Percentiles rank a stretch among this genome's conserved stretches.
Conservation (phyloP, 805 yeast genomes). For the Dipodascopsis uninucleata region DNA sequence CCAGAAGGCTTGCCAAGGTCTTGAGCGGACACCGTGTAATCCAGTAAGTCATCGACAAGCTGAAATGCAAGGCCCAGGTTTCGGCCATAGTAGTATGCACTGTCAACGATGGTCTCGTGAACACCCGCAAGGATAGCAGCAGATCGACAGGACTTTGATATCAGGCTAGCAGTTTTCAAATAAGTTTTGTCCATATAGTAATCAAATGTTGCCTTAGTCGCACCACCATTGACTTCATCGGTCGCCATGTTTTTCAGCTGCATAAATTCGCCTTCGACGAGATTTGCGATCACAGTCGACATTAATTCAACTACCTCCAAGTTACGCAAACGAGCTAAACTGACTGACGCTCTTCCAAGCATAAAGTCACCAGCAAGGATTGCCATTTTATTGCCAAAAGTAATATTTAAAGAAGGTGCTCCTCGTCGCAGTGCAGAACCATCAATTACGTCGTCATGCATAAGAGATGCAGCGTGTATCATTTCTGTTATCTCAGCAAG, state of each 20-base stretch:
- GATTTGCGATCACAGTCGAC: slow-evolving; percentile 92
- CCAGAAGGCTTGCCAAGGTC: slow-evolving; percentile 93
- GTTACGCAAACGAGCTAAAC: slow-evolving; percentile 85
- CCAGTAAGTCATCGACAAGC: slow-evolving; percentile 92
- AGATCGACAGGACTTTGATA: slow-evolving; percentile 90
- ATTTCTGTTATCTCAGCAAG: slow-evolving; percentile 96
- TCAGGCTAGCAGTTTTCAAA: slow-evolving; percentile 87
- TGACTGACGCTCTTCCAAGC: slow-evolving; percentile 93
- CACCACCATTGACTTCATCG: slow-evolving; percentile 48
- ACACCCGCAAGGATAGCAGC: slow-evolving; percentile 92
- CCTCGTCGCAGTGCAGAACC: slow-evolving; percentile 81
- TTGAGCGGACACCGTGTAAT: slow-evolving; percentile 81
- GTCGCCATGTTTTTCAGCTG: slow-evolving; percentile 88
- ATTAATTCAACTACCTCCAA: slow-evolving; percentile 96
- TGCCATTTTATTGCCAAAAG: slow-evolving; percentile 96
- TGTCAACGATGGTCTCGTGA: slow-evolving; percentile 66
- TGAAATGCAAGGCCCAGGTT: slow-evolving; percentile 94
- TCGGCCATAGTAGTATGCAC: slow-evolving; percentile 86
- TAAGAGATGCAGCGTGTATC: slow-evolving; percentile 94
- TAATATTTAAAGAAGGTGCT: slow-evolving; percentile 84
- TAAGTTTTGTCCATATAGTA: slow-evolving; percentile 94
- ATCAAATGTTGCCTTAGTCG: slow-evolving; percentile 69
- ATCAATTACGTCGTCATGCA: slow-evolving; percentile 97
- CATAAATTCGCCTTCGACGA: slow-evolving; percentile 99
- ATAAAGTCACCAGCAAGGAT: slow-evolving; percentile 94